Evolutionary conservation across 2,329 filamentous ascomycete genomes (phyloP), one percentile per base, ranked within the genome.

Genomic region (Ophiocordyceps camponoti-saundersi): DNA sequence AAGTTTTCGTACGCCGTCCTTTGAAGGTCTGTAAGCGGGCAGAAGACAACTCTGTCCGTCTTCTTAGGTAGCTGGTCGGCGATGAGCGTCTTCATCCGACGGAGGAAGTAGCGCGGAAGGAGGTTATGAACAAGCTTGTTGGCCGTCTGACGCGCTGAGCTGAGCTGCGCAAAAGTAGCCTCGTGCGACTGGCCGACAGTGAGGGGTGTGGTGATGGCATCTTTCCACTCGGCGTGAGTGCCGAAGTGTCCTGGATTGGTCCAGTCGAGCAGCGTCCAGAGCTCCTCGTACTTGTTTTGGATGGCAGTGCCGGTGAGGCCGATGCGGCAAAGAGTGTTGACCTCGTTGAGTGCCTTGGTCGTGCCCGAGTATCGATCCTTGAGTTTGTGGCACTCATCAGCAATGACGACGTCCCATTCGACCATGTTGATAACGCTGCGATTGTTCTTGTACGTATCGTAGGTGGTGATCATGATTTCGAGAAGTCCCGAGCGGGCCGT

Each of bases 191-290:
- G 92, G 1, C 92, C 92, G 46, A 89, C 68, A 47, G 84, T 85
- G 47, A 98, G 68, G 0, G 90, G 92, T 21, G 80, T 75, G 46
- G 81, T 80, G 49, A 98, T 86, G 36, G 75, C 79, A 20, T 74
- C 70, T 56, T 79, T 82, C 92, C 92, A 98, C 41, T 85, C 83
- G 6, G 74, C 67, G 11, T 84, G 57, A 0, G 70, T 70, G 16
- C 75, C 76, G 47, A 80, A 75, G 44, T 72, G 65, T 0, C 88
- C 90, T 0, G 92, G 92, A 54, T 93, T 92, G 0, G 88, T 89
- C 92, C 92, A 98, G 59, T 98, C 94, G 3, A 98, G 69, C 0
- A 98, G 70, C 0, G 88, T 93, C 90, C 90, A 98, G 1, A 98
- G 72, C 61, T 98, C 92, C 59, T 95, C 87, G 60, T 98, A 98